Evolutionary conservation across 352 stramenopile species (phyloP).

Genomic region (Pythium aphanidermatum): DNA sequence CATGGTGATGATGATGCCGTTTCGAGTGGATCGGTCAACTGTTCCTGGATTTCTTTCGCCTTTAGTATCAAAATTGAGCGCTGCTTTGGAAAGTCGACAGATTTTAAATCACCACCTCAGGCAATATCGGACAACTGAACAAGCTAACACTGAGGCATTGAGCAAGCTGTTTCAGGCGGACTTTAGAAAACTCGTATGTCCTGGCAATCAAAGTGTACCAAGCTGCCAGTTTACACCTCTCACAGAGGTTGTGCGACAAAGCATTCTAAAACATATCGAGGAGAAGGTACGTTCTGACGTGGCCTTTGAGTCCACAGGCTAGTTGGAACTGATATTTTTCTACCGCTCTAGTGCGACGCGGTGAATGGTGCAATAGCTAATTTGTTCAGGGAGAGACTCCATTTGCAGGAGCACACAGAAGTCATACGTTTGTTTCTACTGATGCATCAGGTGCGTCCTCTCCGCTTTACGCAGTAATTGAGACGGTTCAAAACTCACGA

Average conservation of each 20-base stretch:
- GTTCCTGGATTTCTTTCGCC: constrained; percentile 43
- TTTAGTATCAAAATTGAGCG: constrained; percentile 28
- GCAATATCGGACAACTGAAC: constrained; percentile 17
- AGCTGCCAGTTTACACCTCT: too few relatives aligned
- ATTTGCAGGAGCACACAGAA: constrained; percentile 45
- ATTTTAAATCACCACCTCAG: constrained; percentile 56
- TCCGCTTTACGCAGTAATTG: too few relatives aligned
- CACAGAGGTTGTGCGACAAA: constrained; percentile 1
- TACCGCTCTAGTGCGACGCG: constrained; percentile 28
- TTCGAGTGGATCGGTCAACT: constrained; percentile 24
- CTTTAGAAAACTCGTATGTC: background rate
- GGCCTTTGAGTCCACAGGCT: background rate
- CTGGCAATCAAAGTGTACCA: too few relatives aligned
- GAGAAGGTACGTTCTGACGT: constrained; percentile 18
- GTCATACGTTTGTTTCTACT: constrained; percentile 52
- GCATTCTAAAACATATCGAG: constrained; percentile 3
- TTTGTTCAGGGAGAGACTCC: constrained; percentile 46
- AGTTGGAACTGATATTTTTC: background rate
- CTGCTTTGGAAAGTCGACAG: constrained; percentile 54
- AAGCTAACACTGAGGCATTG: background rate
- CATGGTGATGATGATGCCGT: constrained; percentile 35
- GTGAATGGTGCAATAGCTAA: constrained; percentile 43
- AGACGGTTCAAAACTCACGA: too few relatives aligned
- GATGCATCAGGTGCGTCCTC: constrained; percentile 55
- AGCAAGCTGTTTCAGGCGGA: constrained; percentile 1